These are phyloP conservation scores for Microcos paniculata DNA, from an alignment of 345 rosid genomes.

Conservation along the genomic window DNA sequence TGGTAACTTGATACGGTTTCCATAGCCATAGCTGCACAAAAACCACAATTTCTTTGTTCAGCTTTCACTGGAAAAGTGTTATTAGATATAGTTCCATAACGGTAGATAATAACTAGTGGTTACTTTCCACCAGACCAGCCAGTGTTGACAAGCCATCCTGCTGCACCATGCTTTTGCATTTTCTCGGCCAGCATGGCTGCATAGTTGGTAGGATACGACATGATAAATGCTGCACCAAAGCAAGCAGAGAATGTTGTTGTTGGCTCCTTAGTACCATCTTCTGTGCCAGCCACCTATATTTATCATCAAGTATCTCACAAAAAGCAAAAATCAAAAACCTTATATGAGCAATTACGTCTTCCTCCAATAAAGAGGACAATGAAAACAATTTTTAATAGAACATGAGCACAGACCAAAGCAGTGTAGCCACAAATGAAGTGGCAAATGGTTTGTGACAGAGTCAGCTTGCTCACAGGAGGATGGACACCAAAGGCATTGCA, in stretches of 20 bases:
- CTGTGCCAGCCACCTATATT: too few species aligned
- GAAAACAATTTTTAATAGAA: background rate
- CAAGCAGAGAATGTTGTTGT: constrained; percentile 93
- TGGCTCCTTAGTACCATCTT: constrained; percentile 93
- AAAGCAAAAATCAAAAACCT: too few species aligned
- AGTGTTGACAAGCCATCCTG: constrained; percentile 96
- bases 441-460: constrained; percentile 92
- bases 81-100: too few species aligned
- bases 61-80: too few species aligned
- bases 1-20: constrained; percentile 73
- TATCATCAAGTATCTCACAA: too few species aligned
- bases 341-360: background rate
- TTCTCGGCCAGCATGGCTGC: constrained; percentile 97
- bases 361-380: background rate
- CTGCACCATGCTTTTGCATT: constrained; percentile 91
- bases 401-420: constrained; percentile 57
- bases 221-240: constrained; percentile 96
- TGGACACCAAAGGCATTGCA: constrained; percentile 98
- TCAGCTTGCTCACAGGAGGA: constrained; percentile 97
- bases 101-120: constrained; percentile 17
- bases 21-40: too few species aligned
- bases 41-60: too few species aligned
- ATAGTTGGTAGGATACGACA: constrained; percentile 94
- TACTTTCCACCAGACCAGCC: constrained; percentile 99
- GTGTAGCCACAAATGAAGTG: constrained; percentile 98